A percentile compares a stretch with the other conserved stretches of the same genome.
Conservation (phyloP, 768 basidiomycete species). For the Cyathus striatus region DNA sequence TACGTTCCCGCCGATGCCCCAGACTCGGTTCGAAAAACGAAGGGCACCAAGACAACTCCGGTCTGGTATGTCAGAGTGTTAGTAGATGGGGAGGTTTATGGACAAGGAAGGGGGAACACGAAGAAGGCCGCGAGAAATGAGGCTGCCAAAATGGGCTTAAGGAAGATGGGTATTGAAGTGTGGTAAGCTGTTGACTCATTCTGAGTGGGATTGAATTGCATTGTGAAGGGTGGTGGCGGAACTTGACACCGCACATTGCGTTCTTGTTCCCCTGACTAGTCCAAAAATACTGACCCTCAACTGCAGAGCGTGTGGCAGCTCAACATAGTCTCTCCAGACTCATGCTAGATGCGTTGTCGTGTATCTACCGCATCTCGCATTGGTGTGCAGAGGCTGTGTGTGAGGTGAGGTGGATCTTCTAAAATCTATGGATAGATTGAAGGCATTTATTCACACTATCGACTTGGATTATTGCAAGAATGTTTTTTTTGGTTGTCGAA, state of each 20-base stretch:
- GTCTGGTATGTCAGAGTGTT: conserved; percentile 68
- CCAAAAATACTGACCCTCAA: not conserved
- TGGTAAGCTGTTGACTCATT: conserved; percentile 31
- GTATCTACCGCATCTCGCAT: conserved; percentile 36
- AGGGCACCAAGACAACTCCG: conserved; percentile 61
- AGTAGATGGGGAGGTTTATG: conserved; percentile 56
- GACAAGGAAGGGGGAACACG: conserved; percentile 62
- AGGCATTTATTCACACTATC: too few relatives aligned
- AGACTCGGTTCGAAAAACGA: conserved; percentile 18
- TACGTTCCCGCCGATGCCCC: conserved; percentile 14
- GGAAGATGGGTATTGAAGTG: conserved; percentile 51
- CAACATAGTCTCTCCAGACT: conserved; percentile 55
- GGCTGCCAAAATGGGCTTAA: conserved; percentile 71
- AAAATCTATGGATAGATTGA: not conserved
- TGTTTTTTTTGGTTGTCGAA: too few relatives aligned
- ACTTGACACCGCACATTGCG: too few relatives aligned
- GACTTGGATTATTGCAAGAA: too few relatives aligned
- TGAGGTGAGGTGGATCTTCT: conserved; percentile 8
- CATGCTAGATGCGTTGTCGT: conserved; percentile 37
- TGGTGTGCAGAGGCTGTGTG: conserved; percentile 60
- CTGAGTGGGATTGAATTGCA: too few relatives aligned
- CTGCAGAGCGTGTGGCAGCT: conserved; percentile 12
- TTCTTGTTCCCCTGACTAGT: not conserved
- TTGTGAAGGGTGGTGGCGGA: too few relatives aligned
- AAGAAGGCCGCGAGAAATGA: conserved; percentile 81